Conservation (phyloP, 768 basidiomycete species). For the Suillus subluteus region DNA sequence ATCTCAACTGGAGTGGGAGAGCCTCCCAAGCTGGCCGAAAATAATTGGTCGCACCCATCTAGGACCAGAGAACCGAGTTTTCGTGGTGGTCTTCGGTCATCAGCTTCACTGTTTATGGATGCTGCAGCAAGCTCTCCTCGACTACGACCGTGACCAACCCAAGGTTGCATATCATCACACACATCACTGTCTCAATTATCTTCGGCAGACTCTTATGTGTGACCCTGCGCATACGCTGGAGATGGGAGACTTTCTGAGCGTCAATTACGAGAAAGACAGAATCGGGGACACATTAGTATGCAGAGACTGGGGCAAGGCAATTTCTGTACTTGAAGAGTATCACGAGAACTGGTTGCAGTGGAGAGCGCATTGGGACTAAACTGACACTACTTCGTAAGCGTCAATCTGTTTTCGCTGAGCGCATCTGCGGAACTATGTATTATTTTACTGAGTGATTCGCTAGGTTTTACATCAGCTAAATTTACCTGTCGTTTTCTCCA, state of each 20-base stretch:
- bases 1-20: not conserved
- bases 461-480: not conserved
- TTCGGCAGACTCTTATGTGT: conserved; percentile 41
- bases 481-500: too few relatives aligned
- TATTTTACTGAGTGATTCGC: not conserved
- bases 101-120: not conserved
- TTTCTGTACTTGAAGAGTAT: conserved; percentile 16
- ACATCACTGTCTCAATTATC: conserved; percentile 42
- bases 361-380: not conserved
- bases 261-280: conserved; percentile 28
- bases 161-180: conserved; percentile 22
- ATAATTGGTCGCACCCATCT: not conserved
- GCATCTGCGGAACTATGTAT: not conserved
- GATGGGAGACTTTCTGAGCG: conserved; percentile 34
- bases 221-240: conserved; percentile 27
- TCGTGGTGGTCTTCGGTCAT: not conserved
- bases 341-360: not conserved
- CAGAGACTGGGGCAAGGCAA: conserved; percentile 28
- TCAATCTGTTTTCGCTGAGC: not conserved
- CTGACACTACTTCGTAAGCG: not conserved
- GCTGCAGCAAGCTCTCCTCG: not conserved
- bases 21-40: not conserved
- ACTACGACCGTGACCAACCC: not conserved
- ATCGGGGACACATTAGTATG: conserved; percentile 22
- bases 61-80: not conserved